phyloP scores from a whole-genome alignment of 1,284 basidiomycete genomes.

The Coriolopsis trogii region DNA sequence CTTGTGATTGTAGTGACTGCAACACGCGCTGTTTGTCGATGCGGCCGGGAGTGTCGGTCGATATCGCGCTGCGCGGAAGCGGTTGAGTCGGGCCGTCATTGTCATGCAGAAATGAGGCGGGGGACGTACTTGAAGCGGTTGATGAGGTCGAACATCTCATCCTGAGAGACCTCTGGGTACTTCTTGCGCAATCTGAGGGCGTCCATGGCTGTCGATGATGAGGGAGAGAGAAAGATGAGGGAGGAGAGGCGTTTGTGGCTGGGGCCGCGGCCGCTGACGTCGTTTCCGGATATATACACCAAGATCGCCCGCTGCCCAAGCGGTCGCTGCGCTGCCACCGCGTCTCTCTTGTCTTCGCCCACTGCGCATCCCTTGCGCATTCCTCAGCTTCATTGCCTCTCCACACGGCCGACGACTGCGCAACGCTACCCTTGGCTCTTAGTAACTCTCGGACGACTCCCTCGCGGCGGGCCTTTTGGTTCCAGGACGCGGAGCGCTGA shows the following conservation, averaged over 20 bases:
- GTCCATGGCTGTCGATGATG: slow-evolving; percentile 60
- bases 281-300: slow-evolving; percentile 23
- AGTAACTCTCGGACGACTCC: no score
- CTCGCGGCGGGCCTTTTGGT: no score
- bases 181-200: slow-evolving; percentile 90
- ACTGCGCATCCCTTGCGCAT: slow-evolving; percentile 15
- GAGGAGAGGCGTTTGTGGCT: slow-evolving; percentile 8
- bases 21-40: slow-evolving; percentile 84
- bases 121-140: slow-evolving; percentile 88
- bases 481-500: no score
- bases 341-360: slow-evolving; percentile 7
- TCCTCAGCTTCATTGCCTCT: slow-evolving; percentile 16
- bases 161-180: slow-evolving; percentile 88
- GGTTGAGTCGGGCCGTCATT: slow-evolving; percentile 5
- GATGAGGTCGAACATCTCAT: slow-evolving; percentile 93
- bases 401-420: slow-evolving; percentile 2
- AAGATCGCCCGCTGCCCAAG: slow-evolving; percentile 1
- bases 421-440: slow-evolving; percentile 1
- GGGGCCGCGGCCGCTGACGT: slow-evolving; percentile 22
- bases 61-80: slow-evolving; percentile 61
- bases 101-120: slow-evolving; percentile 11
- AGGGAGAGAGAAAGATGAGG: slow-evolving; percentile 12
- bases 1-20: slow-evolving; percentile 73
- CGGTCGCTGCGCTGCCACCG: slow-evolving; percentile 1
- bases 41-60: slow-evolving; percentile 84